Base-by-base conservation (phyloP, 495 filamentous ascomycete genomes). In the Trichoderma asperelloides region DNA sequence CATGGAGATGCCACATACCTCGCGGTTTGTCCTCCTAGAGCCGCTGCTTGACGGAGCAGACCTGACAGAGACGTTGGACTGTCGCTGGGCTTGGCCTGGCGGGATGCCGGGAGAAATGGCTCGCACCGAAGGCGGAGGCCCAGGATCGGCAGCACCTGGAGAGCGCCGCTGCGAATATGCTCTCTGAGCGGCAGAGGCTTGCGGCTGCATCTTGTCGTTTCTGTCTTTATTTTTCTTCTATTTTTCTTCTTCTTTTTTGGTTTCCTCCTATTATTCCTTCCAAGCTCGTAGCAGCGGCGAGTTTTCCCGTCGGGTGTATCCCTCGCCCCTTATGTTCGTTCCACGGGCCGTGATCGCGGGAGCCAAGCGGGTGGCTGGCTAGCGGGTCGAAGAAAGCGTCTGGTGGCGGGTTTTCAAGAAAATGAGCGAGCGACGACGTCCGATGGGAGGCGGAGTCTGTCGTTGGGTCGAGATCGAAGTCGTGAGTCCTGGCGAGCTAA, bases 31-130 rank as follows among this genome's bases (percentile, higher is more conserved):
- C 68, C 75, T 72, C 62, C 74, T 74, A 30, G 66, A 47, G 21
- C 55, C 55, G 55, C 66, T 41, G 57, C 37, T 63, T 9, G 65
- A 62, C 60, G 72, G 77, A 43, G 33, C 69, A 39, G 76, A 73
- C 71, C 75, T 71, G 64, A 64, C 70, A 18, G 78, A 77, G 28
- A 72, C 75, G 16, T 74, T 76, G 8, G 78, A 78, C 12, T 70
- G 9, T 25, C 25, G 75, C 30, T 78, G 74, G 25, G 77, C 74
- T 62, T 77, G 87, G 39, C 74, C 89, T 7, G 85, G 88, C 66
- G 86, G 85, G 43, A 57, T 62, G 57, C 66, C 66, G 25, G 85
- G 82, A 70, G 85, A 88, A 49, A 81, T 91, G 1, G 88, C 86
- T 27, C 88, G 90, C 69, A 82, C 88, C 55, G 89, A 89, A 43